Conservation (phyloP, 805 yeast species). For the Schwanniomyces occidentalis region DNA sequence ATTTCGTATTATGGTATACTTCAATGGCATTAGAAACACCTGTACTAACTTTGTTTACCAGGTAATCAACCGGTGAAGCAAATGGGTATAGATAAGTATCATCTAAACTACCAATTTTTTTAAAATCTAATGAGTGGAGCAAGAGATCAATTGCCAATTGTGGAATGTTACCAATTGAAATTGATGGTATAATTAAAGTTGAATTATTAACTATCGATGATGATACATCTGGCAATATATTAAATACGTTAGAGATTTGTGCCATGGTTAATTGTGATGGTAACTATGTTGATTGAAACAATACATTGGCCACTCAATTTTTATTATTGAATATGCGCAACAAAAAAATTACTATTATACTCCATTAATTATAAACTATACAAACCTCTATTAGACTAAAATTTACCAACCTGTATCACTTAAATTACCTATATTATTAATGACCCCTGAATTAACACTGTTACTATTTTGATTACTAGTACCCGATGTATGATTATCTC, state of each 20-base stretch:
- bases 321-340: no score
- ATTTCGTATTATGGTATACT: slow-evolving; percentile 47
- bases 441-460: slow-evolving; percentile 5
- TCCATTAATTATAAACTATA: no score
- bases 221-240: no score
- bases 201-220: slow-evolving; percentile 30
- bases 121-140: slow-evolving; percentile 58
- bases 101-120: slow-evolving; percentile 56
- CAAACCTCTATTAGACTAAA: not conserved
- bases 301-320: no score
- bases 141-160: slow-evolving; percentile 77
- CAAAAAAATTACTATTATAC: no score
- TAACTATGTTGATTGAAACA: no score
- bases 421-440: slow-evolving; percentile 11
- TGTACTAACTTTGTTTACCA: not conserved
- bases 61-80: slow-evolving; percentile 72
- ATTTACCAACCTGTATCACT: slow-evolving; percentile 14
- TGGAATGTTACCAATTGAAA: slow-evolving; percentile 88
- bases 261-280: no score
- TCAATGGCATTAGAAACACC: slow-evolving; percentile 67
- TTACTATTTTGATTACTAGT: not conserved
- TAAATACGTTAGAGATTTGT: no score
- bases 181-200: slow-evolving; percentile 69
- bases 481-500: slow-evolving; percentile 3
- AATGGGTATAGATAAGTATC: slow-evolving; percentile 73